A percentile compares a stretch with the other conserved stretches of the same genome.
These are phyloP conservation scores for Bimuria novae-zelandiae DNA, from an alignment of 2,329 filamentous ascomycete genomes.

Conservation along the genomic window DNA sequence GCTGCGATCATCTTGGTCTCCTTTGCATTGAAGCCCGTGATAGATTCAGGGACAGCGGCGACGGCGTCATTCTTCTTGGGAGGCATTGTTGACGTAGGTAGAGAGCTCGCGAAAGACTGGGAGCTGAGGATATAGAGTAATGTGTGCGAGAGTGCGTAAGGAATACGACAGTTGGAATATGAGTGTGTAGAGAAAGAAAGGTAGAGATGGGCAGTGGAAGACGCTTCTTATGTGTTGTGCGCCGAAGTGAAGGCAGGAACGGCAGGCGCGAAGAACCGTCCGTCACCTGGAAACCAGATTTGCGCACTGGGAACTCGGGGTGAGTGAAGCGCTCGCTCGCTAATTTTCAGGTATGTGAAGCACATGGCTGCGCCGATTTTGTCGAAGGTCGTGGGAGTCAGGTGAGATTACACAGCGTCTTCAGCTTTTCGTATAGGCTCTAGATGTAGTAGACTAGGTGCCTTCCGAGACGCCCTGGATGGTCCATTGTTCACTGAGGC, in stretches of 20 bases:
- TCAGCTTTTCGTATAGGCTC: no score
- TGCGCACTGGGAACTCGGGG: not conserved
- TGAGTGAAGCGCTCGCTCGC: not conserved
- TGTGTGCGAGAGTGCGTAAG: not conserved
- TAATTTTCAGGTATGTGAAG: not conserved
- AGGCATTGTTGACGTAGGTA: constrained; percentile 21
- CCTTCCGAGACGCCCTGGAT: no score
- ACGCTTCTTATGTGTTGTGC: not conserved
- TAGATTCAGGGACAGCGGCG: not conserved
- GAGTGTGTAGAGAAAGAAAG: not conserved
- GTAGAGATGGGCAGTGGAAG: not conserved
- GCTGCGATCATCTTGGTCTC: constrained; percentile 39
- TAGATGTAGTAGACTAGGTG: no score
- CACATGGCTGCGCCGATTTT: no score
- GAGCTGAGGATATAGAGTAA: not conserved
- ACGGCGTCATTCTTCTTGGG: constrained; percentile 31
- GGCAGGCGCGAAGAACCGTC: not conserved
- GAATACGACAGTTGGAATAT: not conserved
- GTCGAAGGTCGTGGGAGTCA: no score
- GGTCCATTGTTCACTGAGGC: no score
- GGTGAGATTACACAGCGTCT: no score
- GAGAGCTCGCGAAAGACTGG: not conserved
- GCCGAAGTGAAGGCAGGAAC: not conserved
- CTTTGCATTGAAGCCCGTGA: constrained; percentile 28
- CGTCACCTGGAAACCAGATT: not conserved